These are phyloP conservation scores for Neckera pumila DNA, from an alignment of 225 moss, liverwort and hornwort genomes.

Conservation along the genomic window DNA sequence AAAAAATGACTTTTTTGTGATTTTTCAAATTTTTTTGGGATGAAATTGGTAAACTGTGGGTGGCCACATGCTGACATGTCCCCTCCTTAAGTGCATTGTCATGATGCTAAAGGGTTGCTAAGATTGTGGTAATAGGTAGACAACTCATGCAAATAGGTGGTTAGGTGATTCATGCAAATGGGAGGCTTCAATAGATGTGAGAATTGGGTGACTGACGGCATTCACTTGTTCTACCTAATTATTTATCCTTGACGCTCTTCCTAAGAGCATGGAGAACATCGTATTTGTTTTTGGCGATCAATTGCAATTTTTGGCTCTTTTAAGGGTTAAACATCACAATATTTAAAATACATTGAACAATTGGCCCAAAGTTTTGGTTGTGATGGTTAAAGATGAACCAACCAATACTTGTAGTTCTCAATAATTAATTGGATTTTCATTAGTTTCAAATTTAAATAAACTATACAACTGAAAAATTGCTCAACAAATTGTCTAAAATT, in stretches of 20 bases:
- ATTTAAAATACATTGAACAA: no score
- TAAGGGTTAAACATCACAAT: neutral
- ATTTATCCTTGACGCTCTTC: fast-evolving
- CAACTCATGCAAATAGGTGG: fast-evolving
- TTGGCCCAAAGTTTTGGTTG: fast-evolving
- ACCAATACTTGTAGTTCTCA: fast-evolving
- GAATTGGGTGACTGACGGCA: fast-evolving
- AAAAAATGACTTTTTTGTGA: neutral
- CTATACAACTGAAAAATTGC: neutral
- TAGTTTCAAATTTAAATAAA: neutral
- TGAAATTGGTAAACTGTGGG: fast-evolving
- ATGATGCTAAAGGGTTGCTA: neutral
- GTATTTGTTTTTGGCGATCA: fast-evolving
- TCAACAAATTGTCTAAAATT: neutral
- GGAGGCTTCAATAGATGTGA: fast-evolving
- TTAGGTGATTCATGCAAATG: no score
- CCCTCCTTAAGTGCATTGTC: neutral
- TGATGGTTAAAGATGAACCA: neutral
- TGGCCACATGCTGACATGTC: fast-evolving
- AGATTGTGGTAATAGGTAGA: neutral
- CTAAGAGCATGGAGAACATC: fast-evolving
- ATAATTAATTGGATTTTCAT: neutral
- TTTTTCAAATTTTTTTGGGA: neutral
- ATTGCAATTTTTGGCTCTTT: neutral
- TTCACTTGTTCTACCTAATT: neutral